These are phyloP conservation scores for Cyclotella distinguenda DNA, from an alignment of 108 stramenopile genomes.

Conservation along the genomic window DNA sequence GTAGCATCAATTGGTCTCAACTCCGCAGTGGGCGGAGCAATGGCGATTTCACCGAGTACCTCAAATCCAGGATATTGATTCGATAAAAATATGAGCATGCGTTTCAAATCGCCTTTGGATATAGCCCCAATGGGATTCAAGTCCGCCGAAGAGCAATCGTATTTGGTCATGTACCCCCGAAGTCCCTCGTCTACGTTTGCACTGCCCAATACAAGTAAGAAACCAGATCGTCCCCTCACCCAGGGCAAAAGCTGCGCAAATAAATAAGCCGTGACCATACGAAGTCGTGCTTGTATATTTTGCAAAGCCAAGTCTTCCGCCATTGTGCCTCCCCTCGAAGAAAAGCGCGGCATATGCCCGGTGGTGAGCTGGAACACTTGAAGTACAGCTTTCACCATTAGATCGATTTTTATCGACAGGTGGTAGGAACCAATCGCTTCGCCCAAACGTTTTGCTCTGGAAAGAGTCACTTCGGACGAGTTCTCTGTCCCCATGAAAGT, in stretches of 20 bases:
- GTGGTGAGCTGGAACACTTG: conserved; percentile 81
- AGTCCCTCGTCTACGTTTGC: conserved; percentile 99
- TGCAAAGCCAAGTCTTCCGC: conserved; percentile 97
- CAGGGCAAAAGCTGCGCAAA: conserved; percentile 97
- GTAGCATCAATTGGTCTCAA: conserved; percentile 84
- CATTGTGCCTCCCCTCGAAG: conserved; percentile 77
- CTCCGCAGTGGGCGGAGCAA: conserved; percentile 97
- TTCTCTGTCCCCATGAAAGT: conserved; percentile 96
- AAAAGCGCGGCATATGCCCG: conserved; percentile 80
- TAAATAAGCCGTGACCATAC: conserved; percentile 97
- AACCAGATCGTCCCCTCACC: conserved; percentile 86
- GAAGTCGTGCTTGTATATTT: conserved; percentile 97
- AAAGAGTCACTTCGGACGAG: conserved; percentile 77
- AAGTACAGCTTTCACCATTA: conserved; percentile 85
- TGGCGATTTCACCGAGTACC: conserved; percentile 87
- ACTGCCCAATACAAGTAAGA: conserved; percentile 94
- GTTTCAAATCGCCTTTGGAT: conserved; percentile 89
- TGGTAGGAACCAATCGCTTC: conserved; percentile 92
- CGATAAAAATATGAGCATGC: conserved; percentile 82
- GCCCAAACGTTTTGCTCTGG: conserved; percentile 83
- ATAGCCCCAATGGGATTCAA: conserved; percentile 98
- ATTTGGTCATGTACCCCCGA: conserved; percentile 99
- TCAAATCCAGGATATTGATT: conserved; percentile 58
- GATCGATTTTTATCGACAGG: conserved; percentile 87
- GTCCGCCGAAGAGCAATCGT: conserved; percentile 98